Evolutionary conservation across 2,329 filamentous ascomycete genomes (phyloP).

Genomic region (Myriangium duriaei): DNA sequence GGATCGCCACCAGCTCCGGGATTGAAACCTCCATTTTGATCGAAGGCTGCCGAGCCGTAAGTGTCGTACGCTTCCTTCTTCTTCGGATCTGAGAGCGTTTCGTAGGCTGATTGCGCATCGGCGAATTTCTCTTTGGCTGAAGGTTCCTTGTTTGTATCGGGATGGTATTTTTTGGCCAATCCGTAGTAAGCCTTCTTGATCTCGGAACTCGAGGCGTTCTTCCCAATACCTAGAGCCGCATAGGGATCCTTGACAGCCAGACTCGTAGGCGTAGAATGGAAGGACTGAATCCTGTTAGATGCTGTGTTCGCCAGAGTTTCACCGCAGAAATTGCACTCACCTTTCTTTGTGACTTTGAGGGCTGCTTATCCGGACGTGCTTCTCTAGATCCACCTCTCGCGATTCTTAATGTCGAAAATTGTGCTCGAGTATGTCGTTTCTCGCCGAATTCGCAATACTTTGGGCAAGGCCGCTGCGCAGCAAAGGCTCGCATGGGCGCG

Average conservation of each 20-base stretch:
- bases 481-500: conserved; percentile 3
- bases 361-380: no score
- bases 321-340: no score
- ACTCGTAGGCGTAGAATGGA: conserved; percentile 46
- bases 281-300: conserved; percentile 30
- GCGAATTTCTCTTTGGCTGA: conserved; percentile 89
- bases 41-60: conserved; percentile 69
- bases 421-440: conserved; percentile 2
- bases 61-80: conserved; percentile 89
- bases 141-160: conserved; percentile 92
- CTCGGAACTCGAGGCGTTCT: conserved; percentile 66
- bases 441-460: neutral
- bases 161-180: conserved; percentile 92
- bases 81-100: conserved; percentile 80
- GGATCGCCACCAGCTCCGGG: conserved; percentile 53
- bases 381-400: neutral
- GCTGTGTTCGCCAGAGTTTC: neutral
- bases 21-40: conserved; percentile 55
- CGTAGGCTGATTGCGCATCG: conserved; percentile 88
- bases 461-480: conserved; percentile 2
- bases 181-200: conserved; percentile 99
- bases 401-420: neutral
- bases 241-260: conserved; percentile 65
- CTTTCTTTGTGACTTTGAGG: no score
- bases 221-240: conserved; percentile 69